These are phyloP conservation scores for Boletus vermiculosoides DNA, from an alignment of 768 basidiomycete genomes.

Conservation along the genomic window DNA sequence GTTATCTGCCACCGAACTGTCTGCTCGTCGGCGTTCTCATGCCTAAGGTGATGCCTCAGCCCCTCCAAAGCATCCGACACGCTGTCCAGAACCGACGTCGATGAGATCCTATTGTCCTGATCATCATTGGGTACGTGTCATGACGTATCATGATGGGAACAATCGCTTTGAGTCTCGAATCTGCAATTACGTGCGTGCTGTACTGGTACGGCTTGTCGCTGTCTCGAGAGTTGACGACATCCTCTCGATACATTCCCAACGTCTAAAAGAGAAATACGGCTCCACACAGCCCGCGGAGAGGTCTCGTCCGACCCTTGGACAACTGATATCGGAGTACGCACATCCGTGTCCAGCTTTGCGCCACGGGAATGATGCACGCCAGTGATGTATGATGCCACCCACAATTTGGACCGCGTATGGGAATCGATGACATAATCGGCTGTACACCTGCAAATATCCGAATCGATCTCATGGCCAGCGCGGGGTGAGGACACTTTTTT, in stretches of 20 bases:
- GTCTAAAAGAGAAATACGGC: not conserved
- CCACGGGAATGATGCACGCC: slow-evolving; percentile 17
- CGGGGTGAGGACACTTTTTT: too few species aligned
- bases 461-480: too few species aligned
- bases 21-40: slow-evolving; percentile 9
- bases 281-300: slow-evolving; percentile 1
- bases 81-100: slow-evolving; percentile 3
- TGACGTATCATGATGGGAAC: slow-evolving; percentile 10
- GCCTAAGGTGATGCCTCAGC: slow-evolving; percentile 3
- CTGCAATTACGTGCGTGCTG: slow-evolving; percentile 11
- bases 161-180: not conserved
- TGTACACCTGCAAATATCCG: too few species aligned
- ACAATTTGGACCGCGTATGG: slow-evolving; percentile 5
- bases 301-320: not conserved
- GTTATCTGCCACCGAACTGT: slow-evolving; percentile 7
- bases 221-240: not conserved
- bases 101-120: slow-evolving; percentile 2
- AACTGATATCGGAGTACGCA: not conserved
- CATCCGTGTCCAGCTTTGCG: not conserved
- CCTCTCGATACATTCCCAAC: not conserved
- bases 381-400: not conserved
- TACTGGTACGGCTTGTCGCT: not conserved
- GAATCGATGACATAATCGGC: slow-evolving; percentile 23
- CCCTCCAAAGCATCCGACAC: slow-evolving; percentile 5
- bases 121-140: slow-evolving; percentile 1